Evolutionary conservation across 1,284 basidiomycete genomes (phyloP), one percentile per base, ranked within the genome.

Genomic region (Inonotus obliquus): DNA sequence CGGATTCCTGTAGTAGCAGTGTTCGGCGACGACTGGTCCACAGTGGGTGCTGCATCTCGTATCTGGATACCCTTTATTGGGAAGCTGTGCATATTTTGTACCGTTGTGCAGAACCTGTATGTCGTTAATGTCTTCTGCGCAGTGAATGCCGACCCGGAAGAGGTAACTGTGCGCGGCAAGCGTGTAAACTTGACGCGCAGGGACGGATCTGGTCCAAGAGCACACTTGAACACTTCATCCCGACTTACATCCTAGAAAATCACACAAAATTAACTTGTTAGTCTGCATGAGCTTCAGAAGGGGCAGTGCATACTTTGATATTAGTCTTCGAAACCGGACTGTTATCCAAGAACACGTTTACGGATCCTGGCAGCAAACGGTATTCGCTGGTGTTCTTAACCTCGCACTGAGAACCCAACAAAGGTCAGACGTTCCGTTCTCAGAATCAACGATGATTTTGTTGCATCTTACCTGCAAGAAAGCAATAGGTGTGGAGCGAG

Each of bases 311-410:
- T 63, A 81, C 81, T 49, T 69, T 68, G 41, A 83, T 77, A 1
- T 69, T 72, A 0, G 80, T 79, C 66, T 76, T 77, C 13, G 81
- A 79, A 7, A 83, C 78, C 63, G 76, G 80, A 47, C 74, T 75
- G 58, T 81, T 79, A 63, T 83, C 77, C 60, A 83, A 66, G 65
- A 81, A 80, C 53, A 84, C 77, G 58, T 69, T 77, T 56, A 83
- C 79, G 1, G 76, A 73, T 0, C 82, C 82, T n/a, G 80, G 74
- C 10, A 83, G 74, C 51, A 83, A 70, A 45, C 77, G 72, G 65
- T 81, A 81, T 54, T 82, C 79, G 69, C 79, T 82, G 39, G 74
- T 79, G 66, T 83, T 84, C 68, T 77, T 77, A 48, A 82, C 76
- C 55, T 73, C 67, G 61, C 79, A 80, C 78, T 81, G 63, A 38